Percentiles rank a stretch among this genome's conserved stretches.
Evolutionary conservation across 2,329 filamentous ascomycete species (phyloP).

Genomic region (Neopestalotiopsis rosae): DNA sequence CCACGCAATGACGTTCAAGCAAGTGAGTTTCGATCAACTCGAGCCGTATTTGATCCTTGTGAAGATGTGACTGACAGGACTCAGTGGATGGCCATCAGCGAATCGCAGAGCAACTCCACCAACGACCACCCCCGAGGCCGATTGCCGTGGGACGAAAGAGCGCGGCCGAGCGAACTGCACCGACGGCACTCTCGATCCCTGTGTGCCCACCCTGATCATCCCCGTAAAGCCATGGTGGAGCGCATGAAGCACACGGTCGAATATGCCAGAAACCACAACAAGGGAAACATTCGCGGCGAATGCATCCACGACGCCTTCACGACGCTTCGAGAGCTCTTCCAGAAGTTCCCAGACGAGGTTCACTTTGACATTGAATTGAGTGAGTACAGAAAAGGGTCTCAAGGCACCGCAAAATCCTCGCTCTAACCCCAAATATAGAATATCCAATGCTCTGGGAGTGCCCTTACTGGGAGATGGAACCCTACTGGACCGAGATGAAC

Average conservation of each 20-base stretch:
- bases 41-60: too few species aligned
- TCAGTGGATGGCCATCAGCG: slow-evolving; percentile 18
- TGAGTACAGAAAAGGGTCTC: neutral
- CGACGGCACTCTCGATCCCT: slow-evolving; percentile 11
- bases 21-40: neutral
- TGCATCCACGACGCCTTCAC: slow-evolving; percentile 17
- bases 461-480: slow-evolving; percentile 17
- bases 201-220: slow-evolving; percentile 11
- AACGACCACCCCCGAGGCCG: slow-evolving; percentile 11
- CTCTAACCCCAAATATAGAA: neutral
- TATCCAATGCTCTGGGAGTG: slow-evolving; percentile 19
- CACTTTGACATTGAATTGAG: slow-evolving; percentile 19
- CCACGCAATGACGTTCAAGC: slow-evolving; percentile 15
- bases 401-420: neutral
- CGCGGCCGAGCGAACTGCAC: neutral
- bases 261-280: slow-evolving; percentile 16
- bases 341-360: slow-evolving; percentile 16
- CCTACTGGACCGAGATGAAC: slow-evolving; percentile 19
- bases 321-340: slow-evolving; percentile 15
- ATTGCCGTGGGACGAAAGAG: slow-evolving; percentile 17
- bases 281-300: slow-evolving; percentile 18
- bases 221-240: slow-evolving; percentile 12
- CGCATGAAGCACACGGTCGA: slow-evolving; percentile 19
- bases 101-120: neutral
- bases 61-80: neutral